Percentiles rank a stretch among this genome's conserved stretches.
Evolutionary conservation across 2,329 filamentous ascomycete genomes (phyloP).

Genomic region (Botryosphaeria dothidea): DNA sequence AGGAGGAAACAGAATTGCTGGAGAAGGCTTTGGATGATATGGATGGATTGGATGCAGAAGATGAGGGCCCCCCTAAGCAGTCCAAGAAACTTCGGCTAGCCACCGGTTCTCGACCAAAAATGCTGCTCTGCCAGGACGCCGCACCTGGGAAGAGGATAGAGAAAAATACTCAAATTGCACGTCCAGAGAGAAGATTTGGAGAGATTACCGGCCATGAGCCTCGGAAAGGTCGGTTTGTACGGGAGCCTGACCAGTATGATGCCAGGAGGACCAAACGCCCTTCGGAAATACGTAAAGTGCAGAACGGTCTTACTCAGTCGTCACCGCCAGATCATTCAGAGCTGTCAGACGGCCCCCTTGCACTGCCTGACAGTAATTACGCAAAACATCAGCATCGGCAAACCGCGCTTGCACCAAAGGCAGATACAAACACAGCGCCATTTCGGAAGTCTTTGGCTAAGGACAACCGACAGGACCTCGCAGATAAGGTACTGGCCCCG

Average conservation of each 20-base stretch:
- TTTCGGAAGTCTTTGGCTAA: conserved; percentile 31
- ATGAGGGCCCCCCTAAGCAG: conserved; percentile 24
- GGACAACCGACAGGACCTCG: conserved; percentile 28
- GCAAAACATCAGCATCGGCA: neutral
- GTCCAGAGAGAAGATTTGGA: neutral
- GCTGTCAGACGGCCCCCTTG: neutral
- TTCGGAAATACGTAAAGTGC: conserved; percentile 5
- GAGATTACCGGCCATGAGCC: neutral
- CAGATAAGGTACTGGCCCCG: neutral
- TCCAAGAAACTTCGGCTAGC: conserved; percentile 41
- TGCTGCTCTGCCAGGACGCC: conserved; percentile 44
- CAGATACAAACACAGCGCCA: neutral
- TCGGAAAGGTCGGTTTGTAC: neutral
- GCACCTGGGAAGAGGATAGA: conserved; percentile 14
- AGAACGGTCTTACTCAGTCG: conserved; percentile 3
- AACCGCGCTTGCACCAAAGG: neutral
- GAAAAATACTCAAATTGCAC: neutral
- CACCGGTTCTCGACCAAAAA: conserved; percentile 41
- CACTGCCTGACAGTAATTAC: neutral
- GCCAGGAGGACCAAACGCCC: neutral
- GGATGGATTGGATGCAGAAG: conserved; percentile 13
- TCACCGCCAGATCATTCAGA: neutral
- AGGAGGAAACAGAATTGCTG: conserved; percentile 16
- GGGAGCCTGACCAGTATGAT: conserved; percentile 13
- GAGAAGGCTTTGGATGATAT: conserved; percentile 19